Evolutionary conservation across 164 flowering plant species (phyloP), one percentile per base, ranked within the genome.

Genomic region (Piper longum): DNA sequence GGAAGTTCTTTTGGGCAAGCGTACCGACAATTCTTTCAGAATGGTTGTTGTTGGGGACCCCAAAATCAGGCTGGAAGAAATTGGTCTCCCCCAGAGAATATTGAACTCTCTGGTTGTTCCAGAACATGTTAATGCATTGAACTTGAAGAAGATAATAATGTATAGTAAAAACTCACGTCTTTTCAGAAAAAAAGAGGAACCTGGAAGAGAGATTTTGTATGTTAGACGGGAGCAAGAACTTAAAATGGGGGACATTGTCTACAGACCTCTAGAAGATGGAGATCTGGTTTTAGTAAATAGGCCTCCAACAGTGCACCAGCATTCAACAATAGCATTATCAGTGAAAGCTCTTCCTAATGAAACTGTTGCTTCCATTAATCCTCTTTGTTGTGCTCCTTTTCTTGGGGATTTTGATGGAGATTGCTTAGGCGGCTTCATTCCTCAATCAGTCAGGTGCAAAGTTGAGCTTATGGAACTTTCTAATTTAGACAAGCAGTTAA

Each of bases 381-480:
- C 99, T 1, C 77, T 95, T 9, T 75, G 84, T 54, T 91, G 97
- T 70, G 73, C 84, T 5, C 97, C 99, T 60, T 76, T 95, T 3
- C 83, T 79, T 54, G 99, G 95, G 7, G 99, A 95, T 74, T 95
- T 95, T 75, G 99, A 95, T 73, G 97, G 97, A 13, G 97, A 95
- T 65, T 91, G 99, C 67, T 77, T 88, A 65, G 96, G 89, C 69
- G 97, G 99, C 1, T 95, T 75, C 74, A 62, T 95, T 72, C 90
- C 99, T 8, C 97, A 95, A 61, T 85, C 96, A 3, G 26, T 86
- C 9, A 75, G 78, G 17, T 70, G 85, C 6, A 81, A 89, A 67
- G 85, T 82, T 8, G 99, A 95, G 80, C 86, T 95, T 7, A 54
- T 51, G 41, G 99, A 88, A 75, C 95, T 95, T 59, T 84, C 87